Evolutionary conservation across 495 filamentous ascomycete species (phyloP).

Genomic region (Gamarada debralockiae): DNA sequence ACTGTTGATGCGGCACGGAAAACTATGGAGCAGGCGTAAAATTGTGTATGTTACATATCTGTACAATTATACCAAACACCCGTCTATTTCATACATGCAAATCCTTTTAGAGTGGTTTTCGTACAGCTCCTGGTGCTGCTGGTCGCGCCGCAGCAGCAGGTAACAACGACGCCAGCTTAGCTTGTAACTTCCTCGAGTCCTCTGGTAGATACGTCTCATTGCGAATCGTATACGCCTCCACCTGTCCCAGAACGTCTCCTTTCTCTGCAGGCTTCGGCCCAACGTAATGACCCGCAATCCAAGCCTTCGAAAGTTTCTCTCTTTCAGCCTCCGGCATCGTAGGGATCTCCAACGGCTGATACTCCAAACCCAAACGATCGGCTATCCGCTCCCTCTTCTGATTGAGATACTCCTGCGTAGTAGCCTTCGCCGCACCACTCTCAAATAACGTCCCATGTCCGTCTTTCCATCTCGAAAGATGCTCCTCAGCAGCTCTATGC

Average conservation of each 20-base stretch:
- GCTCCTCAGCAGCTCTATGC: not conserved
- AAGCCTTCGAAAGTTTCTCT: conserved; percentile 33
- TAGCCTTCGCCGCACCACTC: conserved; percentile 12
- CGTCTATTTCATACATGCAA: not conserved
- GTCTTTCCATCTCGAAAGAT: conserved; percentile 2
- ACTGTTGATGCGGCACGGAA: conserved; percentile 64
- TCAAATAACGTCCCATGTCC: conserved; percentile 20
- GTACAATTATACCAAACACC: conserved; percentile 19
- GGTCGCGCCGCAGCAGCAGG: not conserved
- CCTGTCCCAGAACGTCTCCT: conserved; percentile 27
- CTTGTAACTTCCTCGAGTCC: conserved; percentile 28
- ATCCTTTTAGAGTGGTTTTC: not conserved
- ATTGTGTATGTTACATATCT: conserved; percentile 18
- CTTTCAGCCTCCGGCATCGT: conserved; percentile 14
- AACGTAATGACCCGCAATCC: conserved; percentile 39
- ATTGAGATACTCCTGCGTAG: conserved; percentile 6
- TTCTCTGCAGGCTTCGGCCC: conserved; percentile 26
- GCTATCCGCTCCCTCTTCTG: conserved; percentile 3
- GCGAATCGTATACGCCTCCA: conserved; percentile 31
- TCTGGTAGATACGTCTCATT: conserved; percentile 35
- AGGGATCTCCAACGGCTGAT: not conserved
- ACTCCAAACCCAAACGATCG: not conserved
- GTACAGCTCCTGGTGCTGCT: not conserved
- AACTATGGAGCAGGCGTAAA: conserved; percentile 41
- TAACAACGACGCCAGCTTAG: conserved; percentile 31